These are phyloP conservation scores for Cenchrus americanus DNA, from an alignment of 176 grass and related monocot species.

Conservation along the genomic window DNA sequence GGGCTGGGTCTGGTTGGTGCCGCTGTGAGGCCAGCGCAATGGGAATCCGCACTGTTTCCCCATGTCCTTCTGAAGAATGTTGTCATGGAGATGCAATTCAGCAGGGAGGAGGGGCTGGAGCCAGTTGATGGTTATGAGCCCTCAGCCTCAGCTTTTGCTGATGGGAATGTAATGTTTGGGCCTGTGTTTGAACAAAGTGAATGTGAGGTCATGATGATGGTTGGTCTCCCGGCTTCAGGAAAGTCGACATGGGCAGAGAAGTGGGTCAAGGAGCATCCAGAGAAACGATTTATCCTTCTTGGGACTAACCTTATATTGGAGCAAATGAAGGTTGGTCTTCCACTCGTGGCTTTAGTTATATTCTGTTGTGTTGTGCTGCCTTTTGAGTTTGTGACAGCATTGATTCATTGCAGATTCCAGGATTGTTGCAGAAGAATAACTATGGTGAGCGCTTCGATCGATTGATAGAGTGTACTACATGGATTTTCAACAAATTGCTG, in stretches of 20 bases:
- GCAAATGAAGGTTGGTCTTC: constrained; percentile 71
- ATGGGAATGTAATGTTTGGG: constrained; percentile 46
- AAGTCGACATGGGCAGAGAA: constrained; percentile 76
- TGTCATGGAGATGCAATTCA: constrained; percentile 60
- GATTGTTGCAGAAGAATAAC: constrained; percentile 58
- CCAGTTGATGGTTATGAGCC: constrained; percentile 61
- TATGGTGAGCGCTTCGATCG: constrained; percentile 70
- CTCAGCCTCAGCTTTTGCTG: constrained; percentile 38
- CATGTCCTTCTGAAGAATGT: constrained; percentile 76
- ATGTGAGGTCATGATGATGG: constrained; percentile 69
- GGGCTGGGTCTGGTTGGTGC: constrained; percentile 52
- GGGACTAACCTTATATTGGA: constrained; percentile 73
- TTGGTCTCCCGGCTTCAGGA: constrained; percentile 70
- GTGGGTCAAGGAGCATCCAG: constrained; percentile 57
- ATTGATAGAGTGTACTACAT: no score
- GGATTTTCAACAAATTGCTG: no score
- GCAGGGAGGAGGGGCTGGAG: constrained; percentile 57
- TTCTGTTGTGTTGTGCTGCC: not conserved
- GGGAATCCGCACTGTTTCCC: constrained; percentile 65
- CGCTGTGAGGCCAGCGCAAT: constrained; percentile 35
- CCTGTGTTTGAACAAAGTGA: constrained; percentile 47
- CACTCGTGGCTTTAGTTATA: not conserved
- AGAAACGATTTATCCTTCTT: constrained; percentile 64
- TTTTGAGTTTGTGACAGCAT: constrained; percentile 14
- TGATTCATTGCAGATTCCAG: constrained; percentile 57